Base-by-base conservation (phyloP, 192 early-diverging fungal species). In the Coemansia sp. region DNA sequence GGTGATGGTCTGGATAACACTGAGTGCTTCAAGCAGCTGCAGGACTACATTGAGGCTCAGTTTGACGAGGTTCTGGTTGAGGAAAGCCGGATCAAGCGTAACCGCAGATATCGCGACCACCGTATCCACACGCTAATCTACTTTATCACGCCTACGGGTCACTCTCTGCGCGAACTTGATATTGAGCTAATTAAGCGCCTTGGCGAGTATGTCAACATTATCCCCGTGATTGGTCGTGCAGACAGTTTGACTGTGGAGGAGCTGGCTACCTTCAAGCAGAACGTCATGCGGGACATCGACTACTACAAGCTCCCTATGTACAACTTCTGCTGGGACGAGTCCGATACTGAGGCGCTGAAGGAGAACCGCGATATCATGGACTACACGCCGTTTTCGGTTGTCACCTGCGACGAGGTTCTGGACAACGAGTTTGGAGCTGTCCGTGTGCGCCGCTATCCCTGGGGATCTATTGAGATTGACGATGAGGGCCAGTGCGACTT, bases 301-400 rank as follows among this genome's bases (percentile, higher is more conserved):
- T 87, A 93, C 77, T 96, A 95, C 83, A 89, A 94, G 66, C 96
- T 99, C 57, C 95, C 94, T 30, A 90, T 97, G 66, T 99, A 96
- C 83, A 93, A 97, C 80, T 99, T 99, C 79, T 94, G 94, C 55
- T 93, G 88, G 66, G 95, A 99, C 67, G 97, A 99, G 79, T 92
- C 93, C 63, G 96, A 99, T 81, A 89, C 94, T 66, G 97, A 99
- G 64, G 94, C 95, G 1, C 85, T 96, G 54, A 95, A 98, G 76
- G 95, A 99, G 80, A 99, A 97, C 84, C 87, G 91, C 58, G 93
- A 96, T 71, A 82, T 99, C 62, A 82, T 93, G 72, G 79, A 80
- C 45, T 75, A 91, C 64, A 82, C 98, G 42, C 97, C 96, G 10
- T 98, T 98, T 64, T 86, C 93, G 0, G 87, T 98, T 25, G 92